These are phyloP conservation scores for Pythium brachiatum DNA, from an alignment of 352 stramenopile genomes.

Conservation along the genomic window DNA sequence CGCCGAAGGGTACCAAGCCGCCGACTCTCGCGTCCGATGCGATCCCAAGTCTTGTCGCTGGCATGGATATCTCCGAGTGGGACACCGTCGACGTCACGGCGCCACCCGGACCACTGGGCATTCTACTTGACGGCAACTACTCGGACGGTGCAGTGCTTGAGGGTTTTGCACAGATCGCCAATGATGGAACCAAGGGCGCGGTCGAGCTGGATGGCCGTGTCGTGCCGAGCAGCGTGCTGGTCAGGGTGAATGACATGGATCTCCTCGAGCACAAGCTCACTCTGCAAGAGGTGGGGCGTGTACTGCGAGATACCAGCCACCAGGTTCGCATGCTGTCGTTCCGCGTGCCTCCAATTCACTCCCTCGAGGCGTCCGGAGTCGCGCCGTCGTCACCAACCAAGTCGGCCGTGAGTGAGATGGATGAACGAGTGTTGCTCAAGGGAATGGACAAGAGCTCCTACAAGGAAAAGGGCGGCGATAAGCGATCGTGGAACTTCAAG, in stretches of 20 bases:
- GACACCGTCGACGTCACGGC: slow-evolving; percentile 37
- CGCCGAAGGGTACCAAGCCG: slow-evolving; percentile 11
- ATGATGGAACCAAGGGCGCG: slow-evolving; percentile 31
- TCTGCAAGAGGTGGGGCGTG: slow-evolving; percentile 39
- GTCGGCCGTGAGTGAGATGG: slow-evolving; percentile 13
- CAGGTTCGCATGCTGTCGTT: slow-evolving; percentile 41
- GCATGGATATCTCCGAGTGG: slow-evolving; percentile 32
- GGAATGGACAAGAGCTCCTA: slow-evolving; percentile 24
- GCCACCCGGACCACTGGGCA: slow-evolving; percentile 55
- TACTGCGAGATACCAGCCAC: slow-evolving; percentile 52
- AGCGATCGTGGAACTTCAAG: slow-evolving; percentile 23
- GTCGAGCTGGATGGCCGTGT: slow-evolving; percentile 52
- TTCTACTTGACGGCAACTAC: slow-evolving; percentile 51
- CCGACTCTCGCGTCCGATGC: neutral
- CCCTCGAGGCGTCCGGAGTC: slow-evolving; percentile 3
- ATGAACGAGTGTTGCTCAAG: slow-evolving; percentile 27
- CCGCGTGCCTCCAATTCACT: slow-evolving; percentile 28
- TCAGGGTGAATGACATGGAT: slow-evolving; percentile 61
- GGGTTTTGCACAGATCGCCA: slow-evolving; percentile 39
- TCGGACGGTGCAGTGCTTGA: slow-evolving; percentile 47
- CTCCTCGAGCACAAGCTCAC: slow-evolving; percentile 35
- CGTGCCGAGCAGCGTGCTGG: slow-evolving; percentile 41
- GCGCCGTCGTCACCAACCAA: slow-evolving; percentile 4
- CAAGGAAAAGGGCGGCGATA: slow-evolving; percentile 20
- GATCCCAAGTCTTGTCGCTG: slow-evolving; percentile 15